These are phyloP conservation scores for Penicillium coprophilum DNA, from an alignment of 495 filamentous ascomycete genomes.

Conservation along the genomic window DNA sequence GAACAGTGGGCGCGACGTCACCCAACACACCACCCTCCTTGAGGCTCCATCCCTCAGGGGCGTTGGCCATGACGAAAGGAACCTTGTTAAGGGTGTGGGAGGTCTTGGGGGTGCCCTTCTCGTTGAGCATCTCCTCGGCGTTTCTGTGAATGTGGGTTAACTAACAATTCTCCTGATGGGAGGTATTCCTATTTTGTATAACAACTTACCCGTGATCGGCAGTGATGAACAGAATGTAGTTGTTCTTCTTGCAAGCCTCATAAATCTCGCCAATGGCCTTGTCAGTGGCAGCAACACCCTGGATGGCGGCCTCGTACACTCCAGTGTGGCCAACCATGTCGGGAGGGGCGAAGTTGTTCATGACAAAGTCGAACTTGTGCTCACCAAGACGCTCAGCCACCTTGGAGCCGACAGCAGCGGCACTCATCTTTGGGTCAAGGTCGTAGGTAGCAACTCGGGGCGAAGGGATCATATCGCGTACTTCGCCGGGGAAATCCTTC, in stretches of 20 bases:
- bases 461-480: slow-evolving; percentile 71
- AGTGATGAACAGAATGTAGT: slow-evolving; percentile 91
- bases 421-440: slow-evolving; percentile 94
- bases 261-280: slow-evolving; percentile 89
- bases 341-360: slow-evolving; percentile 99
- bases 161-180: background rate
- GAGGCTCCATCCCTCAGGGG: slow-evolving; percentile 84
- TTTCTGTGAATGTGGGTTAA: slow-evolving; percentile 54
- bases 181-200: background rate
- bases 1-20: slow-evolving; percentile 90
- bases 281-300: slow-evolving; percentile 82
- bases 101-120: slow-evolving; percentile 93
- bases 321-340: slow-evolving; percentile 99
- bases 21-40: slow-evolving; percentile 85
- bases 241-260: slow-evolving; percentile 88
- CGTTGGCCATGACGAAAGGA: slow-evolving; percentile 97
- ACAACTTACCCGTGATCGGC: slow-evolving; percentile 79
- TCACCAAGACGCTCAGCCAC: slow-evolving; percentile 78
- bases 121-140: slow-evolving; percentile 98
- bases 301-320: slow-evolving; percentile 92
- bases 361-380: slow-evolving; percentile 86
- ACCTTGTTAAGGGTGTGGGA: slow-evolving; percentile 97
- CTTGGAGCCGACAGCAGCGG: slow-evolving; percentile 81
- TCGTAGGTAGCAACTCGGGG: slow-evolving; percentile 94
- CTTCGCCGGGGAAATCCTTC: slow-evolving; percentile 90